Evolutionary conservation across 2,329 filamentous ascomycete genomes (phyloP).

Genomic region (Sporothrix sp.): DNA sequence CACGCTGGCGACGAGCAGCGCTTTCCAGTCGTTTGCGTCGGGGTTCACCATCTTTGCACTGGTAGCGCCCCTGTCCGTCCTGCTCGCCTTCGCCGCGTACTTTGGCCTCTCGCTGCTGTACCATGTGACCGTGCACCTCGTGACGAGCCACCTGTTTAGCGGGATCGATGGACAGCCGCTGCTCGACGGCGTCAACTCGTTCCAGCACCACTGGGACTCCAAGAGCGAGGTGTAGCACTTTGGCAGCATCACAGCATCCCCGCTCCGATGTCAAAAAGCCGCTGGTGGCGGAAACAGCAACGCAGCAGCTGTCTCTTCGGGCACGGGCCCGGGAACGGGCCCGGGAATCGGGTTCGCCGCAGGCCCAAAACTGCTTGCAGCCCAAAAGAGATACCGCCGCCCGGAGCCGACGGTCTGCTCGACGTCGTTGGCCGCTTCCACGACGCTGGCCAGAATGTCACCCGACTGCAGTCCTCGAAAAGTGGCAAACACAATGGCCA

Average conservation of each 20-base stretch:
- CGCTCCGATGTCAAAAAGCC: background rate
- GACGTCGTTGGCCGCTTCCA: constrained; percentile 18
- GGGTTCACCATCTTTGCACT: constrained; percentile 41
- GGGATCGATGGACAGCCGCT: background rate
- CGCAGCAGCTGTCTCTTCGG: background rate
- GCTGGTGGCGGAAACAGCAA: background rate
- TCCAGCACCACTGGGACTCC: constrained; percentile 14
- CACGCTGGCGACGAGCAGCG: constrained; percentile 23
- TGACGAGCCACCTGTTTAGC: constrained; percentile 9
- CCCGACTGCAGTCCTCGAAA: constrained; percentile 12
- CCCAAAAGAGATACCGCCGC: constrained; percentile 19
- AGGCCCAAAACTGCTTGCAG: constrained; percentile 1
- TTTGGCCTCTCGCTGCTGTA: constrained; percentile 16
- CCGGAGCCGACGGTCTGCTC: constrained; percentile 20
- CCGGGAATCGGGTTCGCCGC: too few relatives aligned
- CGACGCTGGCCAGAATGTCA: constrained; percentile 14
- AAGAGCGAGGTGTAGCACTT: constrained; percentile 13
- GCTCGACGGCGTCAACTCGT: constrained; percentile 1
- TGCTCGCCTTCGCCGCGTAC: constrained; percentile 15
- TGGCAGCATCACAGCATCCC: too few relatives aligned
- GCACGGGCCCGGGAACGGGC: too few relatives aligned
- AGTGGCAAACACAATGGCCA: constrained; percentile 18
- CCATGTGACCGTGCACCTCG: constrained; percentile 15
- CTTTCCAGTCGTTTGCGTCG: constrained; percentile 35
- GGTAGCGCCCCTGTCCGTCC: constrained; percentile 27